Percentiles rank a stretch among this genome's conserved stretches.
Conservation (phyloP, 2,329 filamentous ascomycete species). For the Cladophialophora bantiana region DNA sequence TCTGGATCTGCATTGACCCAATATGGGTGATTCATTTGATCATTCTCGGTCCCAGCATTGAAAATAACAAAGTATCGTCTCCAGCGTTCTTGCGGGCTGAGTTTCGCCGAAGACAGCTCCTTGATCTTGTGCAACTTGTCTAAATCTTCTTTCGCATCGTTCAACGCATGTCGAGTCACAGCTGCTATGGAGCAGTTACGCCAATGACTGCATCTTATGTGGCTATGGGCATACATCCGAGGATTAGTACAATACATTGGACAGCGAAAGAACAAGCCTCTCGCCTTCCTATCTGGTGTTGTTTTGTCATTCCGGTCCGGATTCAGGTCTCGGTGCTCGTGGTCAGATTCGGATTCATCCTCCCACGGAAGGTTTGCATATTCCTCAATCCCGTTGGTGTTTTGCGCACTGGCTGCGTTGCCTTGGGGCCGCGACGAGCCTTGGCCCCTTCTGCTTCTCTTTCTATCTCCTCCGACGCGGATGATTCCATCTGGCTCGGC, state of each 20-base stretch:
- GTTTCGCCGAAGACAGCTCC: background rate
- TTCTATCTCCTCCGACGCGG: background rate
- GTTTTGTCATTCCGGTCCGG: background rate
- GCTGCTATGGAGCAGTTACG: background rate
- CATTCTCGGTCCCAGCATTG: background rate
- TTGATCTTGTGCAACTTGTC: background rate
- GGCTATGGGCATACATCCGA: background rate
- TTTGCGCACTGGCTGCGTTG: background rate
- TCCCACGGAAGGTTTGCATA: background rate
- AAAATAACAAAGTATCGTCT: slow-evolving; percentile 7
- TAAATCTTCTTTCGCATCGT: background rate
- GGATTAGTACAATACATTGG: slow-evolving; percentile 14
- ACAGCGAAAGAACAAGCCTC: slow-evolving; percentile 1
- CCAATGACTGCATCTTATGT: slow-evolving; percentile 11
- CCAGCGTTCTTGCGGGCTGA: background rate
- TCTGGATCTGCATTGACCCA: background rate
- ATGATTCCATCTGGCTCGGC: background rate
- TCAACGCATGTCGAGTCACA: slow-evolving; percentile 12
- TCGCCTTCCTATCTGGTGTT: background rate
- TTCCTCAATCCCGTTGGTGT: background rate
- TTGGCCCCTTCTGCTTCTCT: background rate
- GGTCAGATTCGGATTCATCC: background rate
- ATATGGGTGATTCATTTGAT: slow-evolving; percentile 5
- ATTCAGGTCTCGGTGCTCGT: background rate
- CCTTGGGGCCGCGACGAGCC: background rate